Evolutionary conservation across 305 asterid species (phyloP), one percentile per base, ranked within the genome.

Genomic region (Solanum hybrid): DNA sequence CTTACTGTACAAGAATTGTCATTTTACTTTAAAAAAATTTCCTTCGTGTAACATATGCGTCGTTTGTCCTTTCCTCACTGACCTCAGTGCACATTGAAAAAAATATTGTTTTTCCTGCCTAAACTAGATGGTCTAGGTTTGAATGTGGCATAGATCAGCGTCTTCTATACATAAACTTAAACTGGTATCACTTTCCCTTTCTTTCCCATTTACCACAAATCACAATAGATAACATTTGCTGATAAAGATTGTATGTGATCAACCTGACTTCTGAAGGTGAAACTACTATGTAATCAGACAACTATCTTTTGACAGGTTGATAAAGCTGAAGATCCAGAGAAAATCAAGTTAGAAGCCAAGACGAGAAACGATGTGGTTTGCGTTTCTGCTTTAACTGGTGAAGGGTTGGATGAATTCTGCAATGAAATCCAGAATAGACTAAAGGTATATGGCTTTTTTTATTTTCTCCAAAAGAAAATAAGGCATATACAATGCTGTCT

Each of bases 301-400:
- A 61, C 61, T 90, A 73, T 72, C 86, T 90, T 86, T 92, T 91
- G 84, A 89, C 95, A 97, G 98, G 96, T 97, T 20, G 99, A 97
- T 91, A 97, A 94, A 89, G 97, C 97, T 57, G 89, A 81, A 37
- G 92, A 96, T 92, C 97, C 96, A 38, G 95, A 94, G 88, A 94
- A 92, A 91, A 73, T 96, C 72, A 95, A 91, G 91, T 92, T 93
- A 75, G 96, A 95, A 86, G 98, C 99, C 51, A 85, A 89, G 95
- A 85, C 79, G 85, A 94, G 93, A 79, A 92, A 90, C 14, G 95
- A 95, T 92, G 95, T 93, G 61, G 91, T 97, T 51, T 96, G 98
- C 92, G 88, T 96, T 89, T 97, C 99, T 93, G 98, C 99, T 94
- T 93, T 95, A 87, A 95, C 97, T 68, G 98, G 99, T 88, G 98